Evolutionary conservation across 495 filamentous ascomycete species (phyloP), one percentile per base, ranked within the genome.

Genomic region (Friedmanniomyces endolithicus): DNA sequence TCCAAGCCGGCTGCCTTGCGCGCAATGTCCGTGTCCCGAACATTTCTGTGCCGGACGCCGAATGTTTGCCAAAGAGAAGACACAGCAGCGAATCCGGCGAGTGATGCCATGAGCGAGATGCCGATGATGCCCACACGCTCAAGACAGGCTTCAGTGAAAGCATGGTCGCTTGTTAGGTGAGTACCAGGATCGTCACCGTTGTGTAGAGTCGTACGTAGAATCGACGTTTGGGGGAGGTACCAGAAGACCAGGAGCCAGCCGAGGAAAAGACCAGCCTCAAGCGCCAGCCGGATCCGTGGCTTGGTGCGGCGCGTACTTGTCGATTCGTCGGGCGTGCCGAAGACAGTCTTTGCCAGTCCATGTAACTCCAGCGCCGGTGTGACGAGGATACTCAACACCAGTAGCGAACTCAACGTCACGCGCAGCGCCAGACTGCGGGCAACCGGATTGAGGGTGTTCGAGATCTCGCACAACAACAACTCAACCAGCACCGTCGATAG

Each of bases 11-110:
- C 78, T 59, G 84, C 78, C 65, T 86, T 87, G 17, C 87, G 77
- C 19, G 78, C 67, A 48, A 92, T 70, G 63, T 88, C 83, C 9
- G 77, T 68, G 50, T 90, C 86, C 0, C 55, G 20, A 49, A 71
- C 60, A 11, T 73, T 76, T 47, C 77, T 72, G 48, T 72, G 64
- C 48, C 77, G 77, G 22, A 76, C 77, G 14, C 78, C 78, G 67
- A 90, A 88, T 27, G 76, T 85, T 64, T 89, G 83, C 87, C 87
- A 90, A 24, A 86, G 79, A 9, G 82, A 81, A 44, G 81, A 85
- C 35, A 92, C 82, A 22, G 84, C 84, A 22, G 86, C 87, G 63
- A 90, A 92, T 11, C 87, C 87, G 19, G 86, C 84, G 31, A 92
- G 71, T 20, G 86, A 71, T 9, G 86, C 86, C 87, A 92, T 90